These are phyloP conservation scores for Penicillium sp. DNA, from an alignment of 2,329 filamentous ascomycete genomes.

Conservation along the genomic window DNA sequence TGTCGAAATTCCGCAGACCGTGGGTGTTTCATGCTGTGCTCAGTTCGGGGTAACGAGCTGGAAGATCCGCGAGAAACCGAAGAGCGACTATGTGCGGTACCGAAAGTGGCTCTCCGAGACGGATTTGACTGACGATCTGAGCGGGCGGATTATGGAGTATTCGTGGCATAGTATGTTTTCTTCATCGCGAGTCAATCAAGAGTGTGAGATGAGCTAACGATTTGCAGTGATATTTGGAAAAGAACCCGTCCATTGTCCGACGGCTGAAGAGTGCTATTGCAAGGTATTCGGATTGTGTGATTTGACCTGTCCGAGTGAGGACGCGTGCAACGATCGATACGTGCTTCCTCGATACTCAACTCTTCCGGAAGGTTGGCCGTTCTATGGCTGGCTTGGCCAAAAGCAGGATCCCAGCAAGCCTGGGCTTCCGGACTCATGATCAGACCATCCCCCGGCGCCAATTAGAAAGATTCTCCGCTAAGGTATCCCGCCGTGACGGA, in stretches of 20 bases:
- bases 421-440: slow-evolving; percentile 34
- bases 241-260: slow-evolving; percentile 63
- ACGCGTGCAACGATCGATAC: slow-evolving; percentile 62
- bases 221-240: slow-evolving; percentile 62
- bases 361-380: slow-evolving; percentile 67
- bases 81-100: slow-evolving; percentile 55
- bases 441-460: slow-evolving; percentile 6
- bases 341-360: slow-evolving; percentile 61
- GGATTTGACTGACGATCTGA: slow-evolving; percentile 52
- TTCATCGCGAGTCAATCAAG: slow-evolving; percentile 20
- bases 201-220: slow-evolving; percentile 12
- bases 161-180: slow-evolving; percentile 61
- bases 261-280: slow-evolving; percentile 68
- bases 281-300: slow-evolving; percentile 68
- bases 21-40: slow-evolving; percentile 60
- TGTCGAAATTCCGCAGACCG: slow-evolving; percentile 44
- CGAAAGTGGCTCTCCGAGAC: slow-evolving; percentile 57
- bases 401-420: slow-evolving; percentile 39
- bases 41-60: slow-evolving; percentile 59
- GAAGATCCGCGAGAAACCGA: slow-evolving; percentile 52
- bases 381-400: slow-evolving; percentile 56
- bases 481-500: background rate
- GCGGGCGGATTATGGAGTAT: slow-evolving; percentile 62
- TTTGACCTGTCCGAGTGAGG: slow-evolving; percentile 46
- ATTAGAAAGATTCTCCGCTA: background rate